Base-by-base conservation (phyloP, 192 early-diverging fungal genomes). In the Chytriomyces confervae region DNA sequence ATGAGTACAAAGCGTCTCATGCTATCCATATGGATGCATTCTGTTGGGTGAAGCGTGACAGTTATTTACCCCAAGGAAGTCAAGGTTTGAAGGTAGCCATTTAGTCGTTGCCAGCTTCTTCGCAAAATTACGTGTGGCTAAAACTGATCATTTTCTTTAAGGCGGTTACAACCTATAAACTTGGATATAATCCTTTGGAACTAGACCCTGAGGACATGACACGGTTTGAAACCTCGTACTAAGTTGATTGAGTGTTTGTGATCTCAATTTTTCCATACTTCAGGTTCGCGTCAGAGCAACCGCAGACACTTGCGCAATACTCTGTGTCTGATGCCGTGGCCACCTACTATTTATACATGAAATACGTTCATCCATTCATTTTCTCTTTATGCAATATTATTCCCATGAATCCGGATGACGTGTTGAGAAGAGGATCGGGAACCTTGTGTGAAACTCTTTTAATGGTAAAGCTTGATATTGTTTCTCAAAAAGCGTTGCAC, bases 321-420 rank as follows among this genome's bases (percentile, higher is more conserved):
- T 97, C 97, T 8, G 98, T 99, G 46, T 99, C 98, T 29, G 98
- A 99, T 85, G 98, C 98, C 0, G 98, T 99, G 8, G 98, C 98
- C 0, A 99, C 98, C 0, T 99, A 98, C 81, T 99, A 99, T 67
- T 83, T 99, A 8, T 99, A 98, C 78, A 99, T 98, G 96, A 97
- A 98, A 83, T 97, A 99, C 82, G 96, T 99, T 43, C 93, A 99
- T 81, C 97, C 96, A 43, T 99, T 99, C 77, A 95, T 97, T 51
- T 99, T 98, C 77, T 99, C 98, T n/a, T 89, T 99, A 24, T 98
- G 98, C 86, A 99, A 97, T 77, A 97, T 99, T 78, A 98, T 99
- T 78, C 98, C 98, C 0, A 91, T 98, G 79, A 93, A 94, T 57
- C 96, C 96, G 0, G 98, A 99, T 82, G 98, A 99, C 66, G 95